Conservation (phyloP, 306 rosid species). For the Vigna radiata region DNA sequence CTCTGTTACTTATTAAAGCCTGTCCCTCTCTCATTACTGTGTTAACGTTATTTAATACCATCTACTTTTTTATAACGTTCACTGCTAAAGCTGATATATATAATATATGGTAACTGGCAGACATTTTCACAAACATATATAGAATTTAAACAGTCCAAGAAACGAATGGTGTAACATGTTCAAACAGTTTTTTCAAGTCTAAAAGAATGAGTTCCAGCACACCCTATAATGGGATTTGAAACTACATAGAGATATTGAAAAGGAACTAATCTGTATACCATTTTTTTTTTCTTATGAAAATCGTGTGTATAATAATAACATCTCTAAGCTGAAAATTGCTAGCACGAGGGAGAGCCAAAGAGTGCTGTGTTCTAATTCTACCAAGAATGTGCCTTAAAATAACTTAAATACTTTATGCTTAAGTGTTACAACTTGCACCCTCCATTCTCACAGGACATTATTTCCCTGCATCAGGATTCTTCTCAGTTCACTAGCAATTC, state of each 20-base stretch:
- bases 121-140: neutral
- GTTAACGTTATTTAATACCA: neutral
- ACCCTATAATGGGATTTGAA: no score
- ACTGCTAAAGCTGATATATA: neutral
- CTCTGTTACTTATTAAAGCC: neutral
- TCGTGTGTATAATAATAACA: constrained; percentile 55
- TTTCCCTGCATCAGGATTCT: constrained; percentile 79
- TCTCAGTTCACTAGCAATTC: constrained; percentile 79
- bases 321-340: constrained; percentile 54
- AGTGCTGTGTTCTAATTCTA: constrained; percentile 48
- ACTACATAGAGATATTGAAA: constrained; percentile 33
- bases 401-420: constrained; percentile 45
- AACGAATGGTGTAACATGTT: neutral
- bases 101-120: neutral
- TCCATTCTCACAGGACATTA: constrained; percentile 52
- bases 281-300: constrained; percentile 49
- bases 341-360: constrained; percentile 46
- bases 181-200: neutral
- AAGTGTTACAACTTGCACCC: constrained; percentile 42
- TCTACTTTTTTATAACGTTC: neutral
- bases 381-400: constrained; percentile 48
- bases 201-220: no score
- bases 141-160: neutral
- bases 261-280: constrained; percentile 64
- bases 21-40: constrained; percentile 22